Percentiles rank a stretch among this genome's conserved stretches.
phyloP scores from a whole-genome alignment of 495 filamentous ascomycete species.

The Bacidia gigantensis region DNA sequence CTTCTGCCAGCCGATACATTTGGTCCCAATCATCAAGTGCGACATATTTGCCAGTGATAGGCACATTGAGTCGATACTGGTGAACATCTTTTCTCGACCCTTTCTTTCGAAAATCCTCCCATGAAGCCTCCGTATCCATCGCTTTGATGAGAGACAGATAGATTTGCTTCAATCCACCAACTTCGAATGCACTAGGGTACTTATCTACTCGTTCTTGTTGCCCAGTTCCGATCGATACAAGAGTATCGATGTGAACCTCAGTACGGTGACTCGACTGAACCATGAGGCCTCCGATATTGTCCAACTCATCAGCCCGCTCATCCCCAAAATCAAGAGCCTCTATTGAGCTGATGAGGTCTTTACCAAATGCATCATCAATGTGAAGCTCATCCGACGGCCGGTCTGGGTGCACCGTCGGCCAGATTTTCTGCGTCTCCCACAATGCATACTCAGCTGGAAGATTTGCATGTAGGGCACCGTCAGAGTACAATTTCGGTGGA shows the following conservation, averaged over 20 bases:
- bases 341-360: background rate
- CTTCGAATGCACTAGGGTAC: conserved; percentile 4
- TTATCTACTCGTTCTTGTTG: conserved; percentile 2
- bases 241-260: conserved; percentile 1
- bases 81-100: background rate
- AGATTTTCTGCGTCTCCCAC: conserved; percentile 5
- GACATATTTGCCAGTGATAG: background rate
- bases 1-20: background rate
- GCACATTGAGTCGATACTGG: background rate
- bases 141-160: conserved; percentile 3
- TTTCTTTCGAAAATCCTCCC: conserved; percentile 4
- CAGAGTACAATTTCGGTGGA: conserved; percentile 4
- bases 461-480: conserved; percentile 9
- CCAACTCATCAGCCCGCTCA: background rate
- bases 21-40: background rate
- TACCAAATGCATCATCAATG: background rate
- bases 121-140: conserved; percentile 4
- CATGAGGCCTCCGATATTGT: background rate
- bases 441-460: conserved; percentile 8
- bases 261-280: background rate
- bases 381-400: background rate
- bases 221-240: conserved; percentile 9
- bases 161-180: conserved; percentile 7
- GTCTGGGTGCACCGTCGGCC: background rate
- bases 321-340: background rate